Percentiles rank a stretch among this genome's conserved stretches.
These are phyloP conservation scores for Phytopythium delawarense DNA, from an alignment of 352 stramenopile species.

Conservation along the genomic window DNA sequence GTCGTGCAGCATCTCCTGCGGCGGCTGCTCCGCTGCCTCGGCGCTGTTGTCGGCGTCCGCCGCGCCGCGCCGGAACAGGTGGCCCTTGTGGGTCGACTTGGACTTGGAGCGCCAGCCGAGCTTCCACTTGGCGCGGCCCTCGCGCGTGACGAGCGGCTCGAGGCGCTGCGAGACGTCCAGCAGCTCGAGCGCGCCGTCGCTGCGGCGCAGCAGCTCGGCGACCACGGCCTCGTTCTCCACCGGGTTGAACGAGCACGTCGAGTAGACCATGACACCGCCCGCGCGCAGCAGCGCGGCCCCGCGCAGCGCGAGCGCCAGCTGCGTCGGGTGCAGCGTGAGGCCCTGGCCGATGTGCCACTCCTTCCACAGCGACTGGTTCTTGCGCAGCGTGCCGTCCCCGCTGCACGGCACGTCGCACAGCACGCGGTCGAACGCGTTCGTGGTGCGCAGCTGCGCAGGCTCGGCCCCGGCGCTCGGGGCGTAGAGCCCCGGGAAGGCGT, in stretches of 20 bases:
- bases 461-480: constrained; percentile 16
- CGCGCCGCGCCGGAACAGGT: constrained; percentile 43
- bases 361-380: constrained; percentile 94
- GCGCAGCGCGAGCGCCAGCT: constrained; percentile 91
- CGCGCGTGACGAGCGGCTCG: constrained; percentile 47
- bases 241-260: constrained; percentile 97
- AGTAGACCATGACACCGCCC: constrained; percentile 93
- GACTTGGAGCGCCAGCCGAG: constrained; percentile 88
- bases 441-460: constrained; percentile 28
- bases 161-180: constrained; percentile 76
- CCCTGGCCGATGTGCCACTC: constrained; percentile 92
- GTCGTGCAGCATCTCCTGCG: constrained; percentile 43
- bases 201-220: constrained; percentile 88
- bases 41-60: constrained; percentile 10
- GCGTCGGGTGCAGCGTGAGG: constrained; percentile 91
- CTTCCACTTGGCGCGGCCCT: constrained; percentile 54
- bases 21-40: not conserved
- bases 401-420: constrained; percentile 98
- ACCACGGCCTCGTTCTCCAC: constrained; percentile 99
- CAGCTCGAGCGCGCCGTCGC: constrained; percentile 86
- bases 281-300: constrained; percentile 89
- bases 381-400: constrained; percentile 97
- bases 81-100: constrained; percentile 78
- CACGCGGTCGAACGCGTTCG: constrained; percentile 97
- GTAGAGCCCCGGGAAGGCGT: constrained; percentile 92